Evolutionary conservation across 768 basidiomycete genomes (phyloP).

Genomic region (Tylopilus sp.): DNA sequence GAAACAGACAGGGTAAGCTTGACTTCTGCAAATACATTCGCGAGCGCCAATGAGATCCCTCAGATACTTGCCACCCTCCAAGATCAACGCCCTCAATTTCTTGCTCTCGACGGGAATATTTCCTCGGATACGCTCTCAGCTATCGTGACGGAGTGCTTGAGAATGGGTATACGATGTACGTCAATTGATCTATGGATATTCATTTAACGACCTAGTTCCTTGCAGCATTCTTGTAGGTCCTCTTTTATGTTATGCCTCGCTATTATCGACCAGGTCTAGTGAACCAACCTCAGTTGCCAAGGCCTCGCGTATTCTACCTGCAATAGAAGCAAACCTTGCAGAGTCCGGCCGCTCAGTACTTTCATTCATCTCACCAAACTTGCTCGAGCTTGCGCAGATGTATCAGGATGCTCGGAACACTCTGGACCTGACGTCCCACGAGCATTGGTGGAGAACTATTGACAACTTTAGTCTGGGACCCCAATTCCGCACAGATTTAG

Average conservation of each 20-base stretch:
- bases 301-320: conserved; percentile 64
- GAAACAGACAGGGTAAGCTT: conserved; percentile 41
- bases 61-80: conserved; percentile 54
- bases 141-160: conserved; percentile 50
- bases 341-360: conserved; percentile 44
- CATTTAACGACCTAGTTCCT: conserved; percentile 2
- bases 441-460: conserved; percentile 62
- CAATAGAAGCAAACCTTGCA: conserved; percentile 43
- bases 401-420: conserved; percentile 49
- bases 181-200: conserved; percentile 1
- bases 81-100: conserved; percentile 48
- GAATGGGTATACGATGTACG: conserved; percentile 52
- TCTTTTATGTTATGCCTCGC: background rate
- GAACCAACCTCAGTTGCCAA: conserved; percentile 94
- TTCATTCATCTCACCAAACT: conserved; percentile 80
- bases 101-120: conserved; percentile 79
- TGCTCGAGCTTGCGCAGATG: conserved; percentile 67
- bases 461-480: conserved; percentile 65
- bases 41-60: background rate
- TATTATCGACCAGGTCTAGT: conserved; percentile 36
- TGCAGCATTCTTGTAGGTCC: conserved; percentile 72
- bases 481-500: conserved; percentile 63
- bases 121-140: conserved; percentile 48
- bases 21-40: background rate
- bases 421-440: conserved; percentile 49